Conservation (phyloP, 306 rosid species). For the Trichosanthes truncata region DNA sequence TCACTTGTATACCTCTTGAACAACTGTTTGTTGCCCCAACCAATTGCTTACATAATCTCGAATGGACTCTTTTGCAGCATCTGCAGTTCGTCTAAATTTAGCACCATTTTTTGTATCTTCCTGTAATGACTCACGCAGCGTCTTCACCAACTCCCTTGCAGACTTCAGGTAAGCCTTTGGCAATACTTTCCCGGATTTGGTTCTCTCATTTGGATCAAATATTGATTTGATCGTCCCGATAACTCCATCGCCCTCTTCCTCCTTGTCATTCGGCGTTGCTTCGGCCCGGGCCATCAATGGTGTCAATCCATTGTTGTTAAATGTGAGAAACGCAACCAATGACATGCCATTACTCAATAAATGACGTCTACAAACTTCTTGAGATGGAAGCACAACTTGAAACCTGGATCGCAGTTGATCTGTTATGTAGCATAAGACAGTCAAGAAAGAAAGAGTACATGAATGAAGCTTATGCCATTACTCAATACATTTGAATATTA, state of each 20-base stretch:
- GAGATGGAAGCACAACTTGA: slow-evolving; percentile 27
- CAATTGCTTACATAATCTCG: slow-evolving; percentile 72
- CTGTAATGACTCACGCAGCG: slow-evolving; percentile 64
- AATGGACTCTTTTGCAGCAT: slow-evolving; percentile 81
- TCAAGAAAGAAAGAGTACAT: slow-evolving; percentile 20
- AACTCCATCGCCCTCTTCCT: slow-evolving; percentile 38
- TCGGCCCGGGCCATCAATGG: slow-evolving; percentile 44
- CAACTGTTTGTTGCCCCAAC: slow-evolving; percentile 58
- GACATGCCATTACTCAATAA: slow-evolving; percentile 23
- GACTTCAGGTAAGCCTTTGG: slow-evolving; percentile 82
- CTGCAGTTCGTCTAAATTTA: slow-evolving; percentile 85
- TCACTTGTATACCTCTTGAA: slow-evolving; percentile 39
- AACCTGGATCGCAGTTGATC: slow-evolving; percentile 45
- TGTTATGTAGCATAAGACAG: slow-evolving; percentile 39
- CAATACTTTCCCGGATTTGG: slow-evolving; percentile 67
- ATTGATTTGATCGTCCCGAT: slow-evolving; percentile 55
- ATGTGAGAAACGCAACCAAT: slow-evolving; percentile 26
- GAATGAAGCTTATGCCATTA: neutral
- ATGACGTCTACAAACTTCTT: slow-evolving; percentile 44
- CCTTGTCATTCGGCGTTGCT: slow-evolving; percentile 28
- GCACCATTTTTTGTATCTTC: slow-evolving; percentile 53
- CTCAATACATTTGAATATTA: neutral
- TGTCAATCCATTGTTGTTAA: slow-evolving; percentile 27
- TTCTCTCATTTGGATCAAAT: slow-evolving; percentile 58
- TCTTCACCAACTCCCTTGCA: slow-evolving; percentile 73